phyloP scores from a whole-genome alignment of 2,329 filamentous ascomycete species.

The Tolypocladium endophyticum region DNA sequence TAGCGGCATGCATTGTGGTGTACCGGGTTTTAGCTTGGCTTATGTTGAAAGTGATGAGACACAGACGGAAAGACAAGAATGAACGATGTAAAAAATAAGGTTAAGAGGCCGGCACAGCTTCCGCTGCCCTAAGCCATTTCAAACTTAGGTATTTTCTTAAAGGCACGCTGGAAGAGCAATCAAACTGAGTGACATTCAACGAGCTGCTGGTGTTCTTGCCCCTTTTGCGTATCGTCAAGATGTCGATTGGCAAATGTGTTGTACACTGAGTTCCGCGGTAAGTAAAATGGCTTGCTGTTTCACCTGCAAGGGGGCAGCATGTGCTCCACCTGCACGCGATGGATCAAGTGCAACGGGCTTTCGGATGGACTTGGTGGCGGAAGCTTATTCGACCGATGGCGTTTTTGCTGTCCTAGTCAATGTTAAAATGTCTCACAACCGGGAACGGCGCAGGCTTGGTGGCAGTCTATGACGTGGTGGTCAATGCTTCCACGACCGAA shows the following conservation, averaged over 20 bases:
- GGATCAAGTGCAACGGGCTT: background rate
- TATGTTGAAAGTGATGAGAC: constrained; percentile 43
- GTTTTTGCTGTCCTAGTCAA: background rate
- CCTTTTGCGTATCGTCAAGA: no score
- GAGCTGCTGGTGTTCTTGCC: background rate
- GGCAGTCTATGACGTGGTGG: constrained; percentile 1
- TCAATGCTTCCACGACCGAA: background rate
- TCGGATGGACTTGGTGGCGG: background rate
- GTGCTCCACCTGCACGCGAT: background rate
- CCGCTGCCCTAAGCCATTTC: background rate
- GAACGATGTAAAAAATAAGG: background rate
- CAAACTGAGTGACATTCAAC: background rate
- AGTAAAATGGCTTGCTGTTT: background rate
- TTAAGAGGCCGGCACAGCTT: background rate
- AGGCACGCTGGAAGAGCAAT: background rate
- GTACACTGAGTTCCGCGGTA: no score
- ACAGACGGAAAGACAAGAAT: constrained; percentile 33
- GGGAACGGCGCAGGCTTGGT: background rate
- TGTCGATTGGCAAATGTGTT: background rate
- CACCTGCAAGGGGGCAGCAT: background rate
- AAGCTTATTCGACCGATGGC: background rate
- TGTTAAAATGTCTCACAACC: background rate
- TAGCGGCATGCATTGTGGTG: constrained; percentile 52
- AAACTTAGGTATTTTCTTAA: no score
- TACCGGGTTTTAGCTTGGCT: constrained; percentile 56